Percentiles rank a stretch among this genome's conserved stretches.
Evolutionary conservation across 257 asterid species (phyloP).

Genomic region (Solanum phureja): DNA sequence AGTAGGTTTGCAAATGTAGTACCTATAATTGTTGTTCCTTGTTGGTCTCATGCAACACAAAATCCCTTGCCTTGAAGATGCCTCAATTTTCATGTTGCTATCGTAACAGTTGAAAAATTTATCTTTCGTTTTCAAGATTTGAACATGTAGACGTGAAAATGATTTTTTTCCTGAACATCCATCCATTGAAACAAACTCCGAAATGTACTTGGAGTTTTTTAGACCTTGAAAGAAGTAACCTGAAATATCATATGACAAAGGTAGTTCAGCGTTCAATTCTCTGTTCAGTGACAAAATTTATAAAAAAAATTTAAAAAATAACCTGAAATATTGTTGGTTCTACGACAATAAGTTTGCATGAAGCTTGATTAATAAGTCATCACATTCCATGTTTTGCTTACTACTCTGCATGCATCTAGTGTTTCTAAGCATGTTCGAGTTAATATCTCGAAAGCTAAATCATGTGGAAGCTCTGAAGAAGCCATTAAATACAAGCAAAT

Average conservation of each 20-base stretch:
- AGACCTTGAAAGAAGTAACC: background rate
- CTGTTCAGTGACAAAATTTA: too few relatives aligned
- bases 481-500: too few relatives aligned
- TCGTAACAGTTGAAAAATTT: too few relatives aligned
- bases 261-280: too few relatives aligned
- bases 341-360: background rate
- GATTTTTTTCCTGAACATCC: background rate
- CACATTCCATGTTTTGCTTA: background rate
- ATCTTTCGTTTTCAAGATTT: too few relatives aligned
- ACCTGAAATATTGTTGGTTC: background rate
- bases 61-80: too few relatives aligned
- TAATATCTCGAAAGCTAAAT: background rate
- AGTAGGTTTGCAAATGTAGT: constrained; percentile 15
- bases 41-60: too few relatives aligned
- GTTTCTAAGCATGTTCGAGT: background rate
- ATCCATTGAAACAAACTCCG: background rate
- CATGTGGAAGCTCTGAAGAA: too few relatives aligned
- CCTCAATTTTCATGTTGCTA: too few relatives aligned
- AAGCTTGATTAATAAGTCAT: background rate
- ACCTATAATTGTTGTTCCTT: background rate
- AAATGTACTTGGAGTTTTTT: background rate
- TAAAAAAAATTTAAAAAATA: background rate
- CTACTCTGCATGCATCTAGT: background rate
- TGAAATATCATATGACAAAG: too few relatives aligned
- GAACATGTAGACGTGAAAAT: background rate